These are phyloP conservation scores for Neonectria magnoliae DNA, from an alignment of 2,329 filamentous ascomycete species.

Conservation along the genomic window DNA sequence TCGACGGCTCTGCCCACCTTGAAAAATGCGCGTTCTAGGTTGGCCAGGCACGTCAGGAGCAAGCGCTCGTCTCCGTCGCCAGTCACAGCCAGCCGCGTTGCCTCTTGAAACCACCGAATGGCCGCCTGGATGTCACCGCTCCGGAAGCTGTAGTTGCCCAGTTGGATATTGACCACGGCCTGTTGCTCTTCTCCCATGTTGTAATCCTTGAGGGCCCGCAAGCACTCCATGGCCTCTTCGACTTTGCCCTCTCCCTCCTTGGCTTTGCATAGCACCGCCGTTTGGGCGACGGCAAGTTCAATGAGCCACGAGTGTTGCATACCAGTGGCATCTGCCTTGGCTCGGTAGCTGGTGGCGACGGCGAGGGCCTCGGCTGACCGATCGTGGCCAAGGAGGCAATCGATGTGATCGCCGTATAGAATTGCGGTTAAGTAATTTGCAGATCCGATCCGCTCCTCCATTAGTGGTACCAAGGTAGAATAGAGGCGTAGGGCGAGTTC, in stretches of 20 bases:
- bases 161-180: constrained; percentile 45
- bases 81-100: constrained; percentile 42
- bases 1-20: constrained; percentile 38
- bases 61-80: constrained; percentile 46
- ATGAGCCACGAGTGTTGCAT: constrained; percentile 44
- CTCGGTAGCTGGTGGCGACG: constrained; percentile 43
- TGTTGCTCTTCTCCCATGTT: constrained; percentile 45
- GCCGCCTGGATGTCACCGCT: constrained; percentile 42
- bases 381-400: constrained; percentile 44
- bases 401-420: constrained; percentile 48
- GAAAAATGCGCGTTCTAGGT: constrained; percentile 44
- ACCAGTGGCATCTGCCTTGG: constrained; percentile 44
- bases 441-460: constrained; percentile 45
- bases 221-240: constrained; percentile 44
- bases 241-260: constrained; percentile 44
- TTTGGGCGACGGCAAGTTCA: constrained; percentile 46
- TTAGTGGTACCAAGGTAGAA: constrained; percentile 42
- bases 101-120: constrained; percentile 44
- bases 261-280: constrained; percentile 43
- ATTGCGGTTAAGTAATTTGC: constrained; percentile 48
- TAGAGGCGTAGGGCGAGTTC: constrained; percentile 47
- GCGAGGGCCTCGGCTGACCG: constrained; percentile 42
- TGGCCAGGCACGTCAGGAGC: constrained; percentile 46
- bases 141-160: constrained; percentile 47
- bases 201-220: constrained; percentile 44